Conservation (phyloP, 306 rosid genomes). For the Nissolia schottii region DNA sequence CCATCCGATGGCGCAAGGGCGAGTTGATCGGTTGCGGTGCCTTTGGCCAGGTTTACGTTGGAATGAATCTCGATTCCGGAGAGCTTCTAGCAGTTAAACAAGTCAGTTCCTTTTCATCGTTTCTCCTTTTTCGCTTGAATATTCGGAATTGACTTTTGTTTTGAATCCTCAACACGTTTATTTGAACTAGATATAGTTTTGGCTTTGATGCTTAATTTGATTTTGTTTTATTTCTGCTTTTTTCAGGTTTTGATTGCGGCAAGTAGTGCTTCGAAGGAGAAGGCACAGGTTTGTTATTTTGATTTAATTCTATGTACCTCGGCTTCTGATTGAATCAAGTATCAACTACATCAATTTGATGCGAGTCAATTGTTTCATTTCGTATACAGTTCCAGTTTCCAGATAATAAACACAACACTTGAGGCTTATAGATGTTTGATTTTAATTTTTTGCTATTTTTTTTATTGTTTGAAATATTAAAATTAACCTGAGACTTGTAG, state of each 20-base stretch:
- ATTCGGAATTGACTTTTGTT: not conserved
- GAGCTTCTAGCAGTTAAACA: constrained; percentile 98
- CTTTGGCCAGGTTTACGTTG: constrained; percentile 98
- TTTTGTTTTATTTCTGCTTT: constrained; percentile 16
- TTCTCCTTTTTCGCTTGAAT: constrained; percentile 2
- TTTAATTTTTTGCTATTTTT: not conserved
- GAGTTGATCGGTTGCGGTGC: constrained; percentile 99
- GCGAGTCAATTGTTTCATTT: not conserved
- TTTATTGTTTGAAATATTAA: not conserved
- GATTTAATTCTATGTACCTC: not conserved
- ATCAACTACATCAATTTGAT: not conserved
- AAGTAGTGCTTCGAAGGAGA: constrained; percentile 82
- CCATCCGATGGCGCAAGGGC: constrained; percentile 99
- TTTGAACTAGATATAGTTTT: not conserved
- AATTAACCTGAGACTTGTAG: not conserved
- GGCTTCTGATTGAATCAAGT: constrained; percentile 8
- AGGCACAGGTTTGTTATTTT: constrained; percentile 67
- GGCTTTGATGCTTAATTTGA: constrained; percentile 1
- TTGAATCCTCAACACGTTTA: not conserved
- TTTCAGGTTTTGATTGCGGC: constrained; percentile 83
- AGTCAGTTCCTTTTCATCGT: constrained; percentile 35
- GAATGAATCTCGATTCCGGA: constrained; percentile 98
- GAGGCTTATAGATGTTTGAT: not conserved
- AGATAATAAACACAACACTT: not conserved
- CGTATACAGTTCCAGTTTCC: not conserved